Base-by-base conservation (phyloP, 2,329 filamentous ascomycete genomes). In the Penicillium sp. region DNA sequence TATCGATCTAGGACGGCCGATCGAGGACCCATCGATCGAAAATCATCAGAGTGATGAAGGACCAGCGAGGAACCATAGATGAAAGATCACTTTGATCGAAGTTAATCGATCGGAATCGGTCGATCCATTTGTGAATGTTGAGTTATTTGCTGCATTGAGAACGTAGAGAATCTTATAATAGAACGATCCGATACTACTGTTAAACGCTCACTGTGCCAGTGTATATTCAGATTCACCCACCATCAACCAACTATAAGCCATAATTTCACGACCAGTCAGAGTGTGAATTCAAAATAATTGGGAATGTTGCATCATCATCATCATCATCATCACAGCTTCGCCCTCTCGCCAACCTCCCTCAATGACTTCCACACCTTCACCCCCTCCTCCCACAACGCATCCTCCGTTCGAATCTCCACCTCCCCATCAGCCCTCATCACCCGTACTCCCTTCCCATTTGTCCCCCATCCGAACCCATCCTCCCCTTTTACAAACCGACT, bases 321-420 rank as follows among this genome's bases (percentile, higher is more conserved):
- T n/a, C 10, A 30, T 7, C 16, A 22, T n/a, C 6, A 26, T 51
- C 46, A 66, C 46, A 67, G 38, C 33, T 45, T 62, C 22, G 62
- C 26, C 55, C 38, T 59, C 33, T 52, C 22, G 5, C 4, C 26
- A 3, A 13, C 68, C 22, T 65, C 67, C 33, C 70, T 59, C 55
- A 76, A 42, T 6, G 53, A 65, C 49, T 79, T 70, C 84, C 84
- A 86, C 2, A 84, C 75, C 51, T 71, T 67, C 22, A 84, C 59
- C 0, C 81, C 82, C 43, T 81, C 76, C 3, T 82, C 77, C 75
- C 82, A 81, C 57, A 75, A 59, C 52, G 66, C 70, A 70, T 86
- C 84, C 10, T 86, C 84, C 13, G 75, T 66, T 72, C 80, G 80
- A 55, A 82, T 73, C 54, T 77, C 78, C 6, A 84, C 76, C 11